Base-by-base conservation (phyloP, 768 basidiomycete species). In the Calocybe cyanea region DNA sequence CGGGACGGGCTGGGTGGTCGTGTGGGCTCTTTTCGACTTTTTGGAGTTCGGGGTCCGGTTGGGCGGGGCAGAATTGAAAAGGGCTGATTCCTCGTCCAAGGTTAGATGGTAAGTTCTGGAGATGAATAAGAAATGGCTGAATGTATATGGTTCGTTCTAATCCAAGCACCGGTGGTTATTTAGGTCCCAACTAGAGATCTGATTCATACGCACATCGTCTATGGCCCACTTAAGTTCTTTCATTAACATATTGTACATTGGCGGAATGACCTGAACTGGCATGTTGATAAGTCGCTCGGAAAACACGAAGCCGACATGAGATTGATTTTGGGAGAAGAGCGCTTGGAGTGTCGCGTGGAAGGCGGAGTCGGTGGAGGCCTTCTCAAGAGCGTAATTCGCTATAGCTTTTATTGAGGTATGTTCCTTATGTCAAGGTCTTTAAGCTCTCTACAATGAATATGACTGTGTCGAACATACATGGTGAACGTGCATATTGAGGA, bases 241-340 rank as follows among this genome's bases (percentile, higher is more conserved):
- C 0, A 72, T 67, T 18, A 98, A 73, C 87, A 97, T 92, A 35
- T 74, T 74, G 63, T 94, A 97, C 83, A 96, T 86, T 1, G 92
- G 93, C 4, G 92, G 87, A 7, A 94, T 76, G 28, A 93, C 81
- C 55, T 97, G 91, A 11, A 92, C 85, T 0, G 95, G 95, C 84
- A 99, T 94, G 62, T 98, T 99, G 53, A 96, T 75, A 41, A 98
- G 71, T 0, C 95, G 76, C 62, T 96, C 92, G 52, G 85, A 87
- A 52, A 99, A 71, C 7, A 97, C 74, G 14, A 96, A 73, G 2
- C 91, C 95, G 37, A 95, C 79, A 50, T 87, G 80, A 13, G 71
- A 69, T 30, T 68, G 63, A 28, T 54, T 71, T 38, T 71, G 72
- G 11, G 70, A 72, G 47, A 87, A 76, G 5, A 87, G 69, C 8